Evolutionary conservation across 2,329 filamentous ascomycete species (phyloP).

Genomic region (Sarocladium kiliense): DNA sequence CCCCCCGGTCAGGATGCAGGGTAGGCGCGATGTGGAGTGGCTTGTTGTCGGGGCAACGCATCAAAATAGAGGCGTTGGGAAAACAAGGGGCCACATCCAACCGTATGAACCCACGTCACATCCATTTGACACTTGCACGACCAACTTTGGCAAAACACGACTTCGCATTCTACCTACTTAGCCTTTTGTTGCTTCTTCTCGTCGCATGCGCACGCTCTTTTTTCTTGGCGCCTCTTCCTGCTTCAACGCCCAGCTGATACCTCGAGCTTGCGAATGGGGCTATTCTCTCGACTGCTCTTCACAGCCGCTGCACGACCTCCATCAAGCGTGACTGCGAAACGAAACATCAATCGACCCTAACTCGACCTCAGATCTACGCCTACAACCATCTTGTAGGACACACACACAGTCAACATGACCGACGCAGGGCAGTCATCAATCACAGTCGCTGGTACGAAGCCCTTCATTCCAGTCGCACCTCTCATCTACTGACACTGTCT

Average conservation of each 20-base stretch:
- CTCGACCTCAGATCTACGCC: background rate
- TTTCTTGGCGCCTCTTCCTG: background rate
- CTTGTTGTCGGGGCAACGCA: constrained; percentile 6
- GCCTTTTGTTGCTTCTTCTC: background rate
- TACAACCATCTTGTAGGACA: background rate
- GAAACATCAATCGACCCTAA: background rate
- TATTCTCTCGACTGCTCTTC: background rate
- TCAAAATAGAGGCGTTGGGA: constrained; percentile 1
- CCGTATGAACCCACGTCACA: constrained; percentile 4
- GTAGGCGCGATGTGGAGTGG: constrained; percentile 1
- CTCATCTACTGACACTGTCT: constrained; percentile 20
- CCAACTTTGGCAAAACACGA: constrained; percentile 1
- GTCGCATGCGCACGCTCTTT: background rate
- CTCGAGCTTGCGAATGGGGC: constrained; percentile 1
- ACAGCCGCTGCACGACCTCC: background rate
- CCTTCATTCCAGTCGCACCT: constrained; percentile 3
- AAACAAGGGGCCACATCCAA: constrained; percentile 1
- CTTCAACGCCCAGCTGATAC: background rate
- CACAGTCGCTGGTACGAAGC: constrained; percentile 47
- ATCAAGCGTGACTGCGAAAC: background rate
- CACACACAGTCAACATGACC: constrained; percentile 15
- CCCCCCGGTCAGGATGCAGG: background rate
- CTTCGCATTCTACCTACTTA: constrained; percentile 2
- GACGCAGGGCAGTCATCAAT: constrained; percentile 45
- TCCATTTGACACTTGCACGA: constrained; percentile 2